These are phyloP conservation scores for Colletotrichum tofieldiae DNA, from an alignment of 2,329 filamentous ascomycete genomes.

Conservation along the genomic window DNA sequence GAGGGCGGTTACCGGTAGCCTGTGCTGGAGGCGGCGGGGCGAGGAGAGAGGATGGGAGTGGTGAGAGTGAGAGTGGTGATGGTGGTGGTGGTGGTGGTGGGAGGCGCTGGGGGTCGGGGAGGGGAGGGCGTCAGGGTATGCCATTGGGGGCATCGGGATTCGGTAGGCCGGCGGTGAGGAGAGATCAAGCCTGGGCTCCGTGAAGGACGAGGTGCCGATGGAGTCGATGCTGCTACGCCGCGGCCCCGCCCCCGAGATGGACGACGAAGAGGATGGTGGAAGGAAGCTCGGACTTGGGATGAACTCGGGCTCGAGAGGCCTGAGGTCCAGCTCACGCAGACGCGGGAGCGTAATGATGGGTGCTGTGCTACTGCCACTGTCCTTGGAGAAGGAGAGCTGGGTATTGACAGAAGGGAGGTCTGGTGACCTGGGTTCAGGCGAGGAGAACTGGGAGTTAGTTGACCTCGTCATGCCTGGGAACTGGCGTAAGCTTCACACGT, in stretches of 20 bases:
- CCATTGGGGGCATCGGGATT: conserved; percentile 39
- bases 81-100: conserved; percentile 25
- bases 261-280: neutral
- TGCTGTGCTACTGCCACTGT: conserved; percentile 14
- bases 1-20: conserved; percentile 30
- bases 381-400: conserved; percentile 33
- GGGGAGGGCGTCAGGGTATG: conserved; percentile 40
- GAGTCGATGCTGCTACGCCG: conserved; percentile 37
- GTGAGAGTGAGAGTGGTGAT: conserved; percentile 1
- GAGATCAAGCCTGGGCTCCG: conserved; percentile 32
- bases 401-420: conserved; percentile 33
- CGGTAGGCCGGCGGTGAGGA: conserved; percentile 36
- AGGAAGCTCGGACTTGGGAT: conserved; percentile 32
- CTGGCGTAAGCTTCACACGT: conserved; percentile 22
- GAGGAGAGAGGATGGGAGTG: conserved; percentile 26
- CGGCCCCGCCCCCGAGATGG: conserved; percentile 14
- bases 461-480: conserved; percentile 39
- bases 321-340: conserved; percentile 41
- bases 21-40: conserved; percentile 33
- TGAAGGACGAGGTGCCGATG: conserved; percentile 30
- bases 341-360: conserved; percentile 42
- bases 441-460: conserved; percentile 39
- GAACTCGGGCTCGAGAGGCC: conserved; percentile 38
- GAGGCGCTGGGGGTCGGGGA: conserved; percentile 27
- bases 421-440: conserved; percentile 35